Evolutionary conservation across 2,329 filamentous ascomycete genomes (phyloP).

Genomic region (Stylonectria norvegica): DNA sequence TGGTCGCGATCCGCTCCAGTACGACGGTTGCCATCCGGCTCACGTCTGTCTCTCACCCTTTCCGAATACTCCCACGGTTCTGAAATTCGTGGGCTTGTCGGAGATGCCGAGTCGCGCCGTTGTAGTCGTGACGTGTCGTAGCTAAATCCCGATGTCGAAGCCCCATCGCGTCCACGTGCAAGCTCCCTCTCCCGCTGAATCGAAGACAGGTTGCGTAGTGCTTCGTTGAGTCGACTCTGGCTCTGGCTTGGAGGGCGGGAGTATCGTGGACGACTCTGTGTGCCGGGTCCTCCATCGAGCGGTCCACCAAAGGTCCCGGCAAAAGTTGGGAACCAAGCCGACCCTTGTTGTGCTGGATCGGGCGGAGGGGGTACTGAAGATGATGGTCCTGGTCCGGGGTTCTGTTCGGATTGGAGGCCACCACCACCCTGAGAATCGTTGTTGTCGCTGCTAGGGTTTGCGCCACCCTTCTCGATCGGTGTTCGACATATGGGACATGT

Average conservation of each 20-base stretch:
- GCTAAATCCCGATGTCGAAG: slow-evolving; percentile 24
- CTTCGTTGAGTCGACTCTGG: slow-evolving; percentile 30
- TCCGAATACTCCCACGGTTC: slow-evolving; percentile 29
- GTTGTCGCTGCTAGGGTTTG: slow-evolving; percentile 16
- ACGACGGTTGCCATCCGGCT: slow-evolving; percentile 35
- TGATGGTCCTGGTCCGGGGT: slow-evolving; percentile 4
- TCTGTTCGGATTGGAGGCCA: slow-evolving; percentile 11
- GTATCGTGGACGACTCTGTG: slow-evolving; percentile 16
- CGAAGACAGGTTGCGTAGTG: slow-evolving; percentile 29
- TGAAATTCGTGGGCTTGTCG: slow-evolving; percentile 33
- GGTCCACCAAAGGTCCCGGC: slow-evolving; percentile 4
- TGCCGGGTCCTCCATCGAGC: slow-evolving; percentile 1
- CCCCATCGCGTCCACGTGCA: slow-evolving; percentile 24
- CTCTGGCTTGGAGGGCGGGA: slow-evolving; percentile 27
- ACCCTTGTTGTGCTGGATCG: neutral
- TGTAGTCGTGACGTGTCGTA: slow-evolving; percentile 35
- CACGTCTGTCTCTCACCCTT: slow-evolving; percentile 38
- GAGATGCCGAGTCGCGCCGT: slow-evolving; percentile 38
- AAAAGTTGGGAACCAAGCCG: slow-evolving; percentile 9
- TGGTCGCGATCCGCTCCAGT: slow-evolving; percentile 29
- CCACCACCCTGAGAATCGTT: slow-evolving; percentile 5
- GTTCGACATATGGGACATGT: slow-evolving; percentile 82
- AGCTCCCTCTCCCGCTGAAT: slow-evolving; percentile 26
- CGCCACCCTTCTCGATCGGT: slow-evolving; percentile 44
- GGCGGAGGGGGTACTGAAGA: neutral